Evolutionary conservation across 306 rosid species (phyloP).

Genomic region (Rosa chinensis): DNA sequence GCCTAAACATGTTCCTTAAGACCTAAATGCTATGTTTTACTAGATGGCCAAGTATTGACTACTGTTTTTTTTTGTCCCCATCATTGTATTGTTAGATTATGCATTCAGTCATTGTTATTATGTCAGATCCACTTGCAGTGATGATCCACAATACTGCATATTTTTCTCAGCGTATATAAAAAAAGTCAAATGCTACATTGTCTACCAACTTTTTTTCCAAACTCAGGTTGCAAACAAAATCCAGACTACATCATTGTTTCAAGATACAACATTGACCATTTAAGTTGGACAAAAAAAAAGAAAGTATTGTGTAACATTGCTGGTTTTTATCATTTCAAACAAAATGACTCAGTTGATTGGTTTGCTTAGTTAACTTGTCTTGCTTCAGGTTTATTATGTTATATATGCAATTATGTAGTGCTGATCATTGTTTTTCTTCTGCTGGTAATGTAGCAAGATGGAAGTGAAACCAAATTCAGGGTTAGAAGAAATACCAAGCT

Average conservation of each 20-base stretch:
- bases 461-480: background rate
- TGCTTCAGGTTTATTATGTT: background rate
- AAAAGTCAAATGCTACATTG: background rate
- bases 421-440: background rate
- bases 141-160: background rate
- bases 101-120: background rate
- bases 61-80: background rate
- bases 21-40: background rate
- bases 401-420: background rate
- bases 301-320: background rate
- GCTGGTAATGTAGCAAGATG: background rate
- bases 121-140: background rate
- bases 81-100: background rate
- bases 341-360: background rate
- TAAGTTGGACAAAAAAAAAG: background rate
- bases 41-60: background rate
- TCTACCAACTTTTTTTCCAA: background rate
- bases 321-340: background rate
- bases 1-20: background rate
- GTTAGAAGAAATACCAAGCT: background rate
- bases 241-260: background rate
- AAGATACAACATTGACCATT: background rate
- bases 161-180: background rate
- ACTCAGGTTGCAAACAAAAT: background rate
- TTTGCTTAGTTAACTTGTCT: background rate